phyloP scores from a whole-genome alignment of 331 rosid genomes.

The Acacia pycnantha region DNA sequence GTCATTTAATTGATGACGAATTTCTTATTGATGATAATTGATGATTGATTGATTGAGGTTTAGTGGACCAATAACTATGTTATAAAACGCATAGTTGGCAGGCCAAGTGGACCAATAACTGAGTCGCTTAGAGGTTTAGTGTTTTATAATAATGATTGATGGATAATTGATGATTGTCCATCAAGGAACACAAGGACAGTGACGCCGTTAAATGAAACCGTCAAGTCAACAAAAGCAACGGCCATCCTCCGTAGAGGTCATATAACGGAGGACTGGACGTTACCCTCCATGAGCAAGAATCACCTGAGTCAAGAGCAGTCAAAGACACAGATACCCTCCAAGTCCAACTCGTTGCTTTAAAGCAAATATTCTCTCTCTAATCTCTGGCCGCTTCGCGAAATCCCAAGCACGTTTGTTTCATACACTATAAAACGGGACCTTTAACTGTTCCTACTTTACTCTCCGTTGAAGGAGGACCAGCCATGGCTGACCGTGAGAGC shows the following conservation, averaged over 20 bases:
- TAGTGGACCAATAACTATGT: too few relatives aligned
- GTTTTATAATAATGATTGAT: too few relatives aligned
- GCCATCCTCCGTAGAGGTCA: background rate
- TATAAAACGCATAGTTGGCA: too few relatives aligned
- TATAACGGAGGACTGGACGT: conserved; percentile 42
- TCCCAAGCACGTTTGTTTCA: conserved; percentile 38
- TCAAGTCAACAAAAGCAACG: conserved; percentile 25
- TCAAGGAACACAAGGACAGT: background rate
- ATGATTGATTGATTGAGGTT: too few relatives aligned
- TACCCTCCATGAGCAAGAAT: conserved; percentile 29
- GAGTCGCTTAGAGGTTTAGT: too few relatives aligned
- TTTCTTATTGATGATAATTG: too few relatives aligned
- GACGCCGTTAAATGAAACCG: conserved; percentile 39
- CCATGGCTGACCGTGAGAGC: conserved; percentile 56
- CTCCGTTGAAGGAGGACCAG: conserved; percentile 25
- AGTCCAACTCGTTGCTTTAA: conserved; percentile 24
- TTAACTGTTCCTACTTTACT: conserved; percentile 40
- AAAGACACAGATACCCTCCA: conserved; percentile 46
- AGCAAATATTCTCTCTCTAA: conserved; percentile 26
- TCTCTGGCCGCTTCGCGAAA: conserved; percentile 38
- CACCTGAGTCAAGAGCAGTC: conserved; percentile 90
- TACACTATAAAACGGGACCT: conserved; percentile 22
- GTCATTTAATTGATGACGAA: too few relatives aligned
- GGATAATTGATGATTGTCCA: too few relatives aligned
- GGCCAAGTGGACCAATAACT: too few relatives aligned